phyloP scores from a whole-genome alignment of 768 basidiomycete genomes.

The Harrya chromipes region DNA sequence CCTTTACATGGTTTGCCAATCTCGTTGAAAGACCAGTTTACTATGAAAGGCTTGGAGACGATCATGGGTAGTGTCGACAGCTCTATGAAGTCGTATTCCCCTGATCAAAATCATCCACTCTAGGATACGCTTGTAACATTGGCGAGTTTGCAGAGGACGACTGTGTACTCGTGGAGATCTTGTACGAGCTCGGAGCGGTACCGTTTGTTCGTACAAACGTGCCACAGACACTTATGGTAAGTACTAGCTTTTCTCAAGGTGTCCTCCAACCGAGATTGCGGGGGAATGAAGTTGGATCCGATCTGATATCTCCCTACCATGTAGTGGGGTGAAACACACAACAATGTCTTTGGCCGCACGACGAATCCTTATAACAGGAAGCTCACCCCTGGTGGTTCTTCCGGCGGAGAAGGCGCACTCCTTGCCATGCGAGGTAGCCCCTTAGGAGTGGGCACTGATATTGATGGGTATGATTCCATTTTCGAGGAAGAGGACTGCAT shows the following conservation, averaged over 20 bases:
- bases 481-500: background rate
- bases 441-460: conserved; percentile 76
- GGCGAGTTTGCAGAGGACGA: conserved; percentile 58
- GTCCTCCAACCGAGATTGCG: background rate
- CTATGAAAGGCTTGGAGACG: conserved; percentile 60
- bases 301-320: background rate
- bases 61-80: conserved; percentile 40
- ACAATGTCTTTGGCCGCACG: conserved; percentile 78
- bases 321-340: conserved; percentile 79
- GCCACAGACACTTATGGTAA: conserved; percentile 74
- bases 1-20: conserved; percentile 49
- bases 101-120: conserved; percentile 28
- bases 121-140: conserved; percentile 49
- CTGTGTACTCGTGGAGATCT: conserved; percentile 61
- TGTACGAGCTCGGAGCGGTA: conserved; percentile 66
- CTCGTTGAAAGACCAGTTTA: conserved; percentile 47
- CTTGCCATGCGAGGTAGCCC: conserved; percentile 48
- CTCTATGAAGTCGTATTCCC: background rate
- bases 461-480: conserved; percentile 54
- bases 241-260: background rate
- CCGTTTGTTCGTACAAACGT: conserved; percentile 73
- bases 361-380: conserved; percentile 71
- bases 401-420: conserved; percentile 84
- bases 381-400: conserved; percentile 77
- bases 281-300: background rate